Evolutionary conservation across 2,329 filamentous ascomycete species (phyloP).

Genomic region (Sporothrix phasma): DNA sequence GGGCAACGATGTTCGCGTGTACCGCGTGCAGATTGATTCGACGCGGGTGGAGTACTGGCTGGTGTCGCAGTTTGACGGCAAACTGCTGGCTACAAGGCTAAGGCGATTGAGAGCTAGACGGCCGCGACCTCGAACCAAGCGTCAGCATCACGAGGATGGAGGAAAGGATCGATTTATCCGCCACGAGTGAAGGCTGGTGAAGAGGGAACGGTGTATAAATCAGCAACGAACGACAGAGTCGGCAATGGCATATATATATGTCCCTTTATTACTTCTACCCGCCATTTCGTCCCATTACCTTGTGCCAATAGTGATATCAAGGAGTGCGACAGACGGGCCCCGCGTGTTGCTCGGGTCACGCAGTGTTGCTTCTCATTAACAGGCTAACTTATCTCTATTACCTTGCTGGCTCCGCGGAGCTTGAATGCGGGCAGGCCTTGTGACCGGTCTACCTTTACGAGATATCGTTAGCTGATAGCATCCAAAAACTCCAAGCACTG

Average conservation of each 20-base stretch:
- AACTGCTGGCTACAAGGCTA: conserved; percentile 65
- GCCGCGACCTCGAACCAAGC: not conserved
- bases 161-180: not conserved
- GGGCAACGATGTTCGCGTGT: conserved; percentile 64
- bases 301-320: not conserved
- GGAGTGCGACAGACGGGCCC: not conserved
- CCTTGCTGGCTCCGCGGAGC: not conserved
- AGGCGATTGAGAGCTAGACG: conserved; percentile 59
- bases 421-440: not conserved
- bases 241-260: not conserved
- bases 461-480: too few species aligned
- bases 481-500: not conserved
- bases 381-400: not conserved
- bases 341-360: not conserved
- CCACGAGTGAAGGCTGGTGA: not conserved
- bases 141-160: not conserved
- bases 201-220: not conserved
- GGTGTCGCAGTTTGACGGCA: conserved; percentile 38
- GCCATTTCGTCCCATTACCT: not conserved
- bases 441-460: not conserved
- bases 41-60: conserved; percentile 73
- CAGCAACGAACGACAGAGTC: not conserved
- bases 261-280: too few species aligned
- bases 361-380: not conserved
- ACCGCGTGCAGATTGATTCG: conserved; percentile 52